Evolutionary conservation across 1,139 yeast genomes (phyloP), one percentile per base, ranked within the genome.

Genomic region (Pichia sp.): DNA sequence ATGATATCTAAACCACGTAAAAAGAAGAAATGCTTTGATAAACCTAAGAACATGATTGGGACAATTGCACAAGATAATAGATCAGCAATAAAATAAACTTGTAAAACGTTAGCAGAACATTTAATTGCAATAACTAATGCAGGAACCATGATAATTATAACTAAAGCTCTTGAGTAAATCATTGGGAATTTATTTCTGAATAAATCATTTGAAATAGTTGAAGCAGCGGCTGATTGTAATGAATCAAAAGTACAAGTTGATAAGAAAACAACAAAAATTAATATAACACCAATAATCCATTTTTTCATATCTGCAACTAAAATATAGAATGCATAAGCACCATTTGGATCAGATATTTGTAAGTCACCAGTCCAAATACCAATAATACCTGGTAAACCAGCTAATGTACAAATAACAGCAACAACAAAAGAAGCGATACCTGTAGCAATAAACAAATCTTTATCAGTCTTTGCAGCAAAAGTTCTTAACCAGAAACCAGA

Each of bases 401-500:
- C 80, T 44, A 88, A 73, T 1, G 86, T 77, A 56, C 82, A 77
- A 51, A 88, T 73, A 22, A 73, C 70, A 50, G 85, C 78, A 40
- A 82, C 71, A 35, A 85, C 75, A 50, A 85, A 62, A 0, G 92
- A 76, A 1, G 96, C 95, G 52, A 89, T 68, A 2, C 81, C 71
- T 47, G 90, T 79, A 23, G 95, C 95, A 57, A 86, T 76, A 65
- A 77, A 68, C 59, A 90, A 73, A 61, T 89, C 96, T 58, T 73
- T 79, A 65, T 88, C 79, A 12, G 89, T 70, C 54, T 79, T 78
- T 16, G 96, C 83, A 4, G 97, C 96, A 71, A 90, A 90, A 0
- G 97, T 85, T 61, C 97, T 75, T 56, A 90, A 70, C 97, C 97
- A 90, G 64, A 89, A 89, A 0, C 96, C 96, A 34, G 95, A 79